Evolutionary conservation across 2,329 filamentous ascomycete species (phyloP).

Genomic region (Colletotrichum simmondsii): DNA sequence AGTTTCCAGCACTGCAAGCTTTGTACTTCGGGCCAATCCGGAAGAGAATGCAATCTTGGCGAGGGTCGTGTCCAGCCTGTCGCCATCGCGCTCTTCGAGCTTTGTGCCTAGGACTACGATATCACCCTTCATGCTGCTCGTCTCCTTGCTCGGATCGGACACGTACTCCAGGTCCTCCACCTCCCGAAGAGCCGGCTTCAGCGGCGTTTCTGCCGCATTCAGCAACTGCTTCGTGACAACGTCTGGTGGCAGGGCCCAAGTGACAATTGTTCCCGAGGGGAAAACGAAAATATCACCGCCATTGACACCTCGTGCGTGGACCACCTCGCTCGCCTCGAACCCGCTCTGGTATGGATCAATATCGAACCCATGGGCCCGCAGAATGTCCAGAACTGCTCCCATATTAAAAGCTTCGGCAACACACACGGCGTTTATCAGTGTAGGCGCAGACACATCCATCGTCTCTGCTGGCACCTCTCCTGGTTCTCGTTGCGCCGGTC

Average conservation of each 20-base stretch:
- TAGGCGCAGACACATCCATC: constrained; percentile 49
- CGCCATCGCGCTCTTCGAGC: constrained; percentile 56
- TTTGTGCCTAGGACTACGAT: constrained; percentile 90
- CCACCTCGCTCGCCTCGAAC: constrained; percentile 71
- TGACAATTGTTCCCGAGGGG: constrained; percentile 91
- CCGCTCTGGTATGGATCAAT: constrained; percentile 71
- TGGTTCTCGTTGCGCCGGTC: constrained; percentile 49
- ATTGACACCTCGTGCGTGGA: constrained; percentile 70
- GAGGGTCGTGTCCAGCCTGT: constrained; percentile 71
- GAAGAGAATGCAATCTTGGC: constrained; percentile 98
- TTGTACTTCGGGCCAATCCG: constrained; percentile 90
- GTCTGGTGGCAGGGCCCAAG: constrained; percentile 86
- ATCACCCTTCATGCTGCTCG: constrained; percentile 85
- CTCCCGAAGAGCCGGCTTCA: constrained; percentile 76
- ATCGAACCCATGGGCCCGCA: constrained; percentile 68
- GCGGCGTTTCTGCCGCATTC: constrained; percentile 79
- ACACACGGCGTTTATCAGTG: constrained; percentile 68
- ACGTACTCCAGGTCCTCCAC: constrained; percentile 91
- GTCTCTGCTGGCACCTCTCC: constrained; percentile 53
- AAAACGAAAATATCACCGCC: constrained; percentile 95
- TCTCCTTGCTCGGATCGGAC: constrained; percentile 77
- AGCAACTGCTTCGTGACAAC: constrained; percentile 80
- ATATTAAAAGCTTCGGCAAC: constrained; percentile 74
- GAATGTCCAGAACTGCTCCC: constrained; percentile 66
- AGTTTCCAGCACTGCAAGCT: constrained; percentile 90